Evolutionary conservation across 1,139 yeast species (phyloP).

Genomic region (Saccharomyces hybrid): DNA sequence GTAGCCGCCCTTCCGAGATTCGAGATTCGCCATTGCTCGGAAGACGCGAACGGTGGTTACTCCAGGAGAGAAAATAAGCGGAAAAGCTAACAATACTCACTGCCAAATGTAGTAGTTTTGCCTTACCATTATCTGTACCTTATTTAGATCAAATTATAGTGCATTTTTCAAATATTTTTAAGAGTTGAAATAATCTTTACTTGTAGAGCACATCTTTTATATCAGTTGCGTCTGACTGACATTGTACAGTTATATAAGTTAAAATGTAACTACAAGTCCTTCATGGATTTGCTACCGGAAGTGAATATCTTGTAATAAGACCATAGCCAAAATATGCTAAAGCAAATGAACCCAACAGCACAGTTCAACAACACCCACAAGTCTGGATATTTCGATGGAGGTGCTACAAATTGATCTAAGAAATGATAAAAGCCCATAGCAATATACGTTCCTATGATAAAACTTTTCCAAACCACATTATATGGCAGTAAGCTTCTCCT

Average conservation of each 20-base stretch:
- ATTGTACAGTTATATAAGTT: too few species aligned
- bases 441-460: constrained; percentile 53
- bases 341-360: constrained; percentile 66
- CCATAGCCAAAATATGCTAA: constrained; percentile 74
- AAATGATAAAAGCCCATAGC: constrained; percentile 46
- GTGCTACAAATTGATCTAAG: constrained; percentile 42
- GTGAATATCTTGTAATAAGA: constrained; percentile 44
- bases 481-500: constrained; percentile 45
- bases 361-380: constrained; percentile 77
- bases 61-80: background rate
- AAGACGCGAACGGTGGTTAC: background rate
- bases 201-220: too few species aligned
- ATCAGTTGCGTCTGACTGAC: too few species aligned
- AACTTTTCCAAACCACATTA: constrained; percentile 45
- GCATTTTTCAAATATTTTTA: too few species aligned
- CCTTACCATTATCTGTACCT: background rate
- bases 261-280: constrained; percentile 13
- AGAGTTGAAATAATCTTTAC: too few species aligned
- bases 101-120: background rate
- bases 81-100: background rate
- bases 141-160: too few species aligned
- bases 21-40: background rate
- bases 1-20: background rate
- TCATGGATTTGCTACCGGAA: constrained; percentile 25
- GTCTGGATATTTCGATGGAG: constrained; percentile 69